A percentile compares a stretch with the other conserved stretches of the same genome.
phyloP scores from a whole-genome alignment of 148 eudicot species.

The Amaranthus hypochondriacus region DNA sequence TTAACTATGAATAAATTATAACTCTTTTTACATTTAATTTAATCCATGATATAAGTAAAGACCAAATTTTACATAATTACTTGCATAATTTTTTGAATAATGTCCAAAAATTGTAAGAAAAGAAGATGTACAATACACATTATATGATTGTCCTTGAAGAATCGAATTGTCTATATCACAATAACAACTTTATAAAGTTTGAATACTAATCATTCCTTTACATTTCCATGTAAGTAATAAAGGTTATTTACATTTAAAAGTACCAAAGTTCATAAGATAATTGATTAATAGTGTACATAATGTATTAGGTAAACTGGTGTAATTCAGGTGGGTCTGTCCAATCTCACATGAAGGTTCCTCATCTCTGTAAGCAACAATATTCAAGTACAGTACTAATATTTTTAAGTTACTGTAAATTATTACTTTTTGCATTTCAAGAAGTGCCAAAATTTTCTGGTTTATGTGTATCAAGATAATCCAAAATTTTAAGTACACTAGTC shows the following conservation, averaged over 20 bases:
- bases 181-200: background rate
- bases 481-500: too few species aligned
- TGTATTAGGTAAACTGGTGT: background rate
- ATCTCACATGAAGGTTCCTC: constrained; percentile 1
- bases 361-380: background rate
- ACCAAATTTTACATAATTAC: background rate
- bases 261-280: background rate
- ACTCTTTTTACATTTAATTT: too few species aligned
- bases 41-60: background rate
- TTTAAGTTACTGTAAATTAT: too few species aligned
- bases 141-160: constrained; percentile 13
- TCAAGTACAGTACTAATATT: background rate
- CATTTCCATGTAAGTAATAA: background rate
- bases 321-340: constrained; percentile 3
- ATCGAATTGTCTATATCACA: constrained; percentile 21
- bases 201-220: background rate
- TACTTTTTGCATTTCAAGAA: too few species aligned
- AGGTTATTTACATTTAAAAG: background rate
- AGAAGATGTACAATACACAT: constrained; percentile 13
- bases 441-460: too few species aligned
- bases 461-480: too few species aligned
- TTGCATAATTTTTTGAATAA: background rate
- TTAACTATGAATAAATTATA: too few species aligned
- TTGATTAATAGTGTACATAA: too few species aligned
- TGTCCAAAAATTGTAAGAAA: background rate